phyloP scores from a whole-genome alignment of 2,329 filamentous ascomycete genomes.

The Phyllosticta capitalensis region DNA sequence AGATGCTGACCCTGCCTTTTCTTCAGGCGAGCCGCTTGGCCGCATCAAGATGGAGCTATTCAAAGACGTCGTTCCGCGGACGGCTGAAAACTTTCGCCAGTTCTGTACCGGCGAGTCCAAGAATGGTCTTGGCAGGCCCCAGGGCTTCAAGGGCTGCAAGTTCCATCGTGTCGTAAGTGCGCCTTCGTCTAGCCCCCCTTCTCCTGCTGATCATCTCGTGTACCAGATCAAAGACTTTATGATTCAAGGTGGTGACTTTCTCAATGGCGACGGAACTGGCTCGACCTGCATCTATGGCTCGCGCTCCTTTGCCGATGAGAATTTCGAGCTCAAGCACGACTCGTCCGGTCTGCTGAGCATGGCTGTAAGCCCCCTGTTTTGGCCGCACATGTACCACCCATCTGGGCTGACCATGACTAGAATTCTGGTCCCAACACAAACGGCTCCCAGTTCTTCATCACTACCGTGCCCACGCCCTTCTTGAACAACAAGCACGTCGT shows the following conservation, averaged over 20 bases:
- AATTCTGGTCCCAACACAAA: slow-evolving; percentile 90
- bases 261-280: slow-evolving; percentile 87
- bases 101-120: slow-evolving; percentile 94
- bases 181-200: neutral
- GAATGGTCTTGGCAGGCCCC: slow-evolving; percentile 63
- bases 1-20: slow-evolving; percentile 1
- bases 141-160: slow-evolving; percentile 90
- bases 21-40: slow-evolving; percentile 69
- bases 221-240: slow-evolving; percentile 85
- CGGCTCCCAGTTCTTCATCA: slow-evolving; percentile 96
- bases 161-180: slow-evolving; percentile 82
- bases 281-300: slow-evolving; percentile 81
- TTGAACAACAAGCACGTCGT: slow-evolving; percentile 91
- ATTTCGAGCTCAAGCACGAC: slow-evolving; percentile 73
- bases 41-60: slow-evolving; percentile 88
- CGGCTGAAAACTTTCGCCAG: slow-evolving; percentile 92
- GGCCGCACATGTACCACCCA: neutral
- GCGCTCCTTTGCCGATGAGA: slow-evolving; percentile 81
- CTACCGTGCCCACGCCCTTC: slow-evolving; percentile 75
- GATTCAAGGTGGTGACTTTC: slow-evolving; percentile 94
- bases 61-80: slow-evolving; percentile 71
- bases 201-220: slow-evolving; percentile 1
- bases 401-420: slow-evolving; percentile 33
- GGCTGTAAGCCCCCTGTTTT: slow-evolving; percentile 55
- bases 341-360: slow-evolving; percentile 76